Percentiles rank a stretch among this genome's conserved stretches.
These are phyloP conservation scores for Pseudofabraea citricarpa DNA, from an alignment of 2,329 filamentous ascomycete genomes.

Conservation along the genomic window DNA sequence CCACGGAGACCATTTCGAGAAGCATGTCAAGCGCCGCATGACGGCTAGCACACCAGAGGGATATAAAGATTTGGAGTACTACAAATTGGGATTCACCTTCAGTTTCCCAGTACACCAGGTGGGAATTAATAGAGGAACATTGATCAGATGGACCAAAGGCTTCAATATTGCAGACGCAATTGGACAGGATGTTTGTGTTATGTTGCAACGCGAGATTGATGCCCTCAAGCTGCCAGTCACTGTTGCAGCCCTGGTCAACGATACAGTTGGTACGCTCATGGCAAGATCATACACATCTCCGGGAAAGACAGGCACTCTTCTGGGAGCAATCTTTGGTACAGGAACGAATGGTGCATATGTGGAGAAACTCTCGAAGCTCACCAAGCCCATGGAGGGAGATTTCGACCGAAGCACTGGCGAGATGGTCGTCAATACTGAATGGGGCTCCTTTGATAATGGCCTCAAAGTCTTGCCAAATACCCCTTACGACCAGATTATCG, in stretches of 20 bases:
- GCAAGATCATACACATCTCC: conserved; percentile 92
- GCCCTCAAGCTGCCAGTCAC: conserved; percentile 79
- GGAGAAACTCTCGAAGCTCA: conserved; percentile 82
- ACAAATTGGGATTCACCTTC: conserved; percentile 97
- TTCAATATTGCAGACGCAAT: conserved; percentile 95
- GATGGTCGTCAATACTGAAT: conserved; percentile 98
- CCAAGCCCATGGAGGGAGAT: conserved; percentile 65
- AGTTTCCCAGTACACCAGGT: conserved; percentile 93
- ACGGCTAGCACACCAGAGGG: conserved; percentile 54
- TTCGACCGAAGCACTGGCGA: conserved; percentile 79
- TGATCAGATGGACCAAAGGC: conserved; percentile 98
- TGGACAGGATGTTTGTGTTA: conserved; percentile 87
- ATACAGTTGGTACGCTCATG: conserved; percentile 97
- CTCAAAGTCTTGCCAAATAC: conserved; percentile 85
- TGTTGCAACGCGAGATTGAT: conserved; percentile 88
- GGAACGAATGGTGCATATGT: conserved; percentile 97
- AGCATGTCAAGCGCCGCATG: conserved; percentile 59
- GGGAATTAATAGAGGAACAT: conserved; percentile 88
- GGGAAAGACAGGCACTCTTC: conserved; percentile 76
- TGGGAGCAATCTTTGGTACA: conserved; percentile 97
- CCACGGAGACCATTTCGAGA: conserved; percentile 80
- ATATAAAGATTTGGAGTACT: conserved; percentile 69
- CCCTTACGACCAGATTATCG: conserved; percentile 73
- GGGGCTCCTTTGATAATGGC: conserved; percentile 96
- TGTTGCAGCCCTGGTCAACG: conserved; percentile 94